phyloP scores from a whole-genome alignment of 352 stramenopile species.

The Phytopythium montanum region DNA sequence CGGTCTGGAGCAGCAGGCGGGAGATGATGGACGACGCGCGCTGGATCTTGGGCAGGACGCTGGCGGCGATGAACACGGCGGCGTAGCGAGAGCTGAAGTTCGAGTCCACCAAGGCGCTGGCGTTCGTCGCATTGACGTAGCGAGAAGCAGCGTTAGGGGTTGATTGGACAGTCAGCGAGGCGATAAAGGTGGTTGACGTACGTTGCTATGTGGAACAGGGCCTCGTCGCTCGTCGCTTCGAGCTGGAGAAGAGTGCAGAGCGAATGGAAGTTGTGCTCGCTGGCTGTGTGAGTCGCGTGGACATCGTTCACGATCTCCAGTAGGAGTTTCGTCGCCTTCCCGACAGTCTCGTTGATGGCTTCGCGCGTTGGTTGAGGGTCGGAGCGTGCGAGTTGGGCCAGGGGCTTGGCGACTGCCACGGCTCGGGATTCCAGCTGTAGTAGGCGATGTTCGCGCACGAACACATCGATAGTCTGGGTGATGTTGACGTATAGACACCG shows the following conservation, averaged over 20 bases:
- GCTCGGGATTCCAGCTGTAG: constrained; percentile 44
- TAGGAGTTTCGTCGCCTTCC: constrained; percentile 33
- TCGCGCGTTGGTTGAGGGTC: constrained; percentile 26
- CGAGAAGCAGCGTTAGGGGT: neutral
- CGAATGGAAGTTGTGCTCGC: constrained; percentile 43
- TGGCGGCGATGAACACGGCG: constrained; percentile 49
- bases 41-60: constrained; percentile 53
- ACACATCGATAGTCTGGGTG: neutral
- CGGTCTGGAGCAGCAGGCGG: constrained; percentile 61
- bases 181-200: constrained; percentile 12
- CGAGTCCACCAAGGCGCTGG: constrained; percentile 48
- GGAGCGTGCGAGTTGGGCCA: constrained; percentile 29
- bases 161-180: neutral
- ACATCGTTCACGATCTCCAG: constrained; percentile 61
- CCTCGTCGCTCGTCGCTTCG: constrained; percentile 48
- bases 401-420: constrained; percentile 34
- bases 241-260: constrained; percentile 49
- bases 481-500: neutral
- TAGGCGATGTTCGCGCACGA: neutral
- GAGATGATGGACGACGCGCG: constrained; percentile 63
- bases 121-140: neutral
- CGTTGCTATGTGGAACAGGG: constrained; percentile 51
- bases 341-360: constrained; percentile 21
- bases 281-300: constrained; percentile 46
- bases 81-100: constrained; percentile 75